Base-by-base conservation (phyloP, 2,329 filamentous ascomycete genomes). In the Trichoderma sp. region DNA sequence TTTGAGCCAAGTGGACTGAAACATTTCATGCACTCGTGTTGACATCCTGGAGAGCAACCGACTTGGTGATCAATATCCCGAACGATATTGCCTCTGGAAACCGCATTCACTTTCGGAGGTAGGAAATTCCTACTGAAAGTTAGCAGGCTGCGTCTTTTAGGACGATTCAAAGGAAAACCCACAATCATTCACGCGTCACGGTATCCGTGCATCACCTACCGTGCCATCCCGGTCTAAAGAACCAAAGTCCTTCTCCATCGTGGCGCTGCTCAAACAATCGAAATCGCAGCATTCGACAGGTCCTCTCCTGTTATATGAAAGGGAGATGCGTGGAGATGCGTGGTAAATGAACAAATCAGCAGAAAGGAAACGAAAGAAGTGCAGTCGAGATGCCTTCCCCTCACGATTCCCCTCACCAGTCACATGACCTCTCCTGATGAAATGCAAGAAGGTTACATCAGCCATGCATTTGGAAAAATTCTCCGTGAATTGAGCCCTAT, bases 391-490 rank as follows among this genome's bases (percentile, higher is more conserved):
- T 66, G 34, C 60, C 62, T 73, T 62, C 71, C 71, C 71, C 71
- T 73, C 71, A 60, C 64, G 32, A 57, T 62, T 72, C 71, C 71
- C 71, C 63, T 63, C 63, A 63, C 47, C 43, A 14, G 69, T 73
- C 71, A 73, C 71, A 71, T 73, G 71, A 73, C 71, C 71, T 56
- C 39, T 60, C 47, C 67, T 51, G 60, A 60, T 53, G 57, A 9
- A 18, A 62, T 30, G 57, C 57, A 70, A 18, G 57, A 58, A 69
- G 39, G 71, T 72, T 64, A 53, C 71, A 68, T 72, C 32, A 56
- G 60, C 43, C 47, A 26, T 32, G 18, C 12, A 64, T 36, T 26
- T 56, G 18, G 43, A 51, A 26, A 43, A 24, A 30, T 6, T 34
- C 34, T 28, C 15, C 32, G 56, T n/a, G 12, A 34, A 60, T 60